phyloP scores from a whole-genome alignment of 2,329 filamentous ascomycete species.

The Claviceps sp. region DNA sequence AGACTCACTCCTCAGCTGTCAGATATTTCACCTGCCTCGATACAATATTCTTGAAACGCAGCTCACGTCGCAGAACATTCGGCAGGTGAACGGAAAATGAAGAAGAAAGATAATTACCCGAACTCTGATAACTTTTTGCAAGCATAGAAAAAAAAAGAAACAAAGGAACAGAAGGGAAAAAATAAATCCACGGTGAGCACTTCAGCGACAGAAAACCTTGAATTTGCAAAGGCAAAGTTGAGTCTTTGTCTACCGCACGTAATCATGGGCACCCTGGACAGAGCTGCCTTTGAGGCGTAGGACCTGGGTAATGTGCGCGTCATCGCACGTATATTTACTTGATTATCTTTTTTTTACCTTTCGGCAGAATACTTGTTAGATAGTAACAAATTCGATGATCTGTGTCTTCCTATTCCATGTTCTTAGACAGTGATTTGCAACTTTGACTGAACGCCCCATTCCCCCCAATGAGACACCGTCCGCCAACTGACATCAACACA shows the following conservation, averaged over 20 bases:
- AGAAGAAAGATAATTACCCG: background rate
- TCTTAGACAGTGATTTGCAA: background rate
- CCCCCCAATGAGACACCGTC: background rate
- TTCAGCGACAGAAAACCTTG: background rate
- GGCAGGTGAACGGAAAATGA: background rate
- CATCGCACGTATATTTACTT: background rate
- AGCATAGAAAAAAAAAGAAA: too few species aligned
- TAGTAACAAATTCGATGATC: background rate
- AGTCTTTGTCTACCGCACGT: background rate
- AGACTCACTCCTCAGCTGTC: background rate
- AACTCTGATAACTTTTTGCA: background rate
- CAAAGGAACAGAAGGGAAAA: background rate
- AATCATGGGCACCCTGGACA: background rate
- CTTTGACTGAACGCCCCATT: background rate
- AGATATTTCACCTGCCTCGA: background rate
- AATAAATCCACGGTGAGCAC: background rate
- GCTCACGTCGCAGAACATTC: background rate
- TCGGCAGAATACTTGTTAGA: background rate
- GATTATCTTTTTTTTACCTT: background rate
- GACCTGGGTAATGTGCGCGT: background rate
- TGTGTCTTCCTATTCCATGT: background rate
- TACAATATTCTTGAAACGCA: background rate
- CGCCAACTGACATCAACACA: too few species aligned
- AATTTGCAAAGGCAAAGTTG: background rate
- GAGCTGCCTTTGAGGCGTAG: background rate